Evolutionary conservation across 1,284 basidiomycete genomes (phyloP), one percentile per base, ranked within the genome.

Genomic region (Irpex lacteus): DNA sequence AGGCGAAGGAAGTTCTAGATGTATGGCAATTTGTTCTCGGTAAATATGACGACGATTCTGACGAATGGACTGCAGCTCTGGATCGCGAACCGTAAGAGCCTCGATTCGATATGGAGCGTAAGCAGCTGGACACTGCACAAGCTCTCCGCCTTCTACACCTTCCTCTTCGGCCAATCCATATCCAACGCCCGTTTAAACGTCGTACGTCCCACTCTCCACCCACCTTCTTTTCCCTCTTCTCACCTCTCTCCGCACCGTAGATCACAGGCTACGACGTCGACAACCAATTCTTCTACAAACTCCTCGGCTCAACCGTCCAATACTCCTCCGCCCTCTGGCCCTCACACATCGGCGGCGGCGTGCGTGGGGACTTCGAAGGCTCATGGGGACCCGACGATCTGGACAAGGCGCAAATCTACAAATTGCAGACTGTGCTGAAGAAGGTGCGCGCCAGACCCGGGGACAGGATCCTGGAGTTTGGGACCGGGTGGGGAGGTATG

Each of bases 401-500:
- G n/a, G 68, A 70, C 59, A 54, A 57, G 19, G 70, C 70, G 9
- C 70, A 71, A 55, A 34, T 38, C 5, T 72, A 63, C 79, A 83
- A 70, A 63, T 81, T 70, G 19, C 47, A 60, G 34, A 73, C 75
- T 62, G 77, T 82, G 68, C 79, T 83, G 65, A 67, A 68, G 3
- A 79, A 80, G 63, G 80, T 81, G 56, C 74, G 78, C 61, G 77
- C 83, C 38, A 68, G 75, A 15, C 69, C 71, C 4, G 80, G 79
- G 8, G 75, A 82, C 67, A 73, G 79, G 52, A 75, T 84, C 0
- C 71, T 84, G 18, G 82, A 84, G 70, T 80, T 83, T 62, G 82
- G 82, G 8, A 77, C 77, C 19, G 82, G 82, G 3, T 83, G 82
- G 81, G 82, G 82, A 0, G 77, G 76, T 18, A 73, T 84, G 60